Evolutionary conservation across 495 filamentous ascomycete species (phyloP).

Genomic region (Penicillium verhagenii): DNA sequence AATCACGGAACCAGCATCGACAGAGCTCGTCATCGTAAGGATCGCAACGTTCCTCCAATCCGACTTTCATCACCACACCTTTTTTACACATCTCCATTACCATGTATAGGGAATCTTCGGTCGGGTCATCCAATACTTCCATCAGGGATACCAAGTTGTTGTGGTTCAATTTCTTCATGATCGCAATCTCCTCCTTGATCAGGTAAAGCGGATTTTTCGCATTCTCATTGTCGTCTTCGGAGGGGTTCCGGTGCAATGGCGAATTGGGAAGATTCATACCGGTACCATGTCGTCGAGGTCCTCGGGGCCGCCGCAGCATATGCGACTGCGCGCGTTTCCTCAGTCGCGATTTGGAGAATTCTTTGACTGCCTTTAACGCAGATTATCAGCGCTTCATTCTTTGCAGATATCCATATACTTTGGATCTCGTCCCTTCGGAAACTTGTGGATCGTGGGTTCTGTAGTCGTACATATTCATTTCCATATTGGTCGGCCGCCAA

Average conservation of each 20-base stretch:
- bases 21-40: conserved; percentile 85
- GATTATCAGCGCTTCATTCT: background rate
- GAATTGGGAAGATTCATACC: conserved; percentile 55
- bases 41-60: conserved; percentile 75
- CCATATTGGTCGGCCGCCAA: conserved; percentile 88
- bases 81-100: conserved; percentile 99
- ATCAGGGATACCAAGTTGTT: conserved; percentile 88
- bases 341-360: conserved; percentile 91
- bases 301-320: conserved; percentile 70
- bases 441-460: background rate
- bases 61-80: conserved; percentile 95
- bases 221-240: conserved; percentile 50
- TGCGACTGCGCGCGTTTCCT: conserved; percentile 93
- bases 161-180: conserved; percentile 98
- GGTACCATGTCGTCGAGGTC: conserved; percentile 49
- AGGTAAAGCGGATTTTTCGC: conserved; percentile 78
- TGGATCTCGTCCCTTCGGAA: background rate
- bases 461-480: conserved; percentile 80
- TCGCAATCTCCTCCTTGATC: conserved; percentile 95
- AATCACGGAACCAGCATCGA: conserved; percentile 89
- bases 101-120: conserved; percentile 96
- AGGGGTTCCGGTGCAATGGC: conserved; percentile 54
- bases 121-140: conserved; percentile 93
- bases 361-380: conserved; percentile 79
- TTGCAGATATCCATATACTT: too few species aligned